Conservation (phyloP, 331 rosid genomes). For the Phaseolus coccineus region DNA sequence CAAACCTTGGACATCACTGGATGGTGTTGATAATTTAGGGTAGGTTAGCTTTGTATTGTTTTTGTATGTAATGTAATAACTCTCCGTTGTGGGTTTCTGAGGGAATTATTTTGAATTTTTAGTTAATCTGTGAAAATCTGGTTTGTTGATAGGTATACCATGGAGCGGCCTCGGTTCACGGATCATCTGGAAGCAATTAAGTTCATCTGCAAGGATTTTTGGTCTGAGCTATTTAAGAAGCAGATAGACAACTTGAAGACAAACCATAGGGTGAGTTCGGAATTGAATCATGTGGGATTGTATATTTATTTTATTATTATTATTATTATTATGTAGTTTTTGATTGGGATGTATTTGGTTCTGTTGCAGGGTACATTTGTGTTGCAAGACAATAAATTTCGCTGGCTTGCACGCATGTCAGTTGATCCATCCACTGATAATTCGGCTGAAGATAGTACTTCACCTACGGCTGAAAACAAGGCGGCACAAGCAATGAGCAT, state of each 20-base stretch:
- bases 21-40: slow-evolving; percentile 5
- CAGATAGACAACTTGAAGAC: slow-evolving; percentile 99
- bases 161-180: slow-evolving; percentile 95
- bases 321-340: not conserved
- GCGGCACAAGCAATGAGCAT: slow-evolving; percentile 77
- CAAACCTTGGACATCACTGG: not conserved
- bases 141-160: slow-evolving; percentile 68
- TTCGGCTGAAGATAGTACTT: slow-evolving; percentile 59
- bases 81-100: not conserved
- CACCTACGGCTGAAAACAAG: slow-evolving; percentile 64
- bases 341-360: slow-evolving; percentile 34
- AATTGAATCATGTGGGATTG: slow-evolving; percentile 7
- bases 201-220: slow-evolving; percentile 98
- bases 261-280: slow-evolving; percentile 75
- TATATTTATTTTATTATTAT: not conserved
- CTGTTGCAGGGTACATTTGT: slow-evolving; percentile 90
- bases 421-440: slow-evolving; percentile 66
- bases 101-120: slow-evolving; percentile 23
- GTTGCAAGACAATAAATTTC: slow-evolving; percentile 89
- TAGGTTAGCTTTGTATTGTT: slow-evolving; percentile 23
- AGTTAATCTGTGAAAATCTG: slow-evolving; percentile 24
- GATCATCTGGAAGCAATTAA: slow-evolving; percentile 96
- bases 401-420: slow-evolving; percentile 85
- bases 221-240: slow-evolving; percentile 99
- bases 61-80: not conserved